These are phyloP conservation scores for Ustilago trichophora DNA, from an alignment of 1,284 basidiomycete species.

Conservation along the genomic window DNA sequence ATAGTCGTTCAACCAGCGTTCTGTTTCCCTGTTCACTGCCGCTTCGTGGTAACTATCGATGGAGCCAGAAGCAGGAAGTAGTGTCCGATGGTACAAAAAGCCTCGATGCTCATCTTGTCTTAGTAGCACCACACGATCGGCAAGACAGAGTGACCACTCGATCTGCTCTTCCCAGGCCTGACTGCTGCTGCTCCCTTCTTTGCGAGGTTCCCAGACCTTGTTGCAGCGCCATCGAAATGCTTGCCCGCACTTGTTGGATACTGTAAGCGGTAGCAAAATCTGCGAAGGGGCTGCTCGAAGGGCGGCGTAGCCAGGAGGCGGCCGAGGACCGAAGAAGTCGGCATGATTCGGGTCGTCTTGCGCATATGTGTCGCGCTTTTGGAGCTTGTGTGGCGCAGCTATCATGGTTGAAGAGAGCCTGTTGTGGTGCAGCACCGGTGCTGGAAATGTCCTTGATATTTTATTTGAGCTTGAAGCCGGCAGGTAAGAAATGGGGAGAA, in stretches of 20 bases:
- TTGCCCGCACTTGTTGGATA: conserved; percentile 65
- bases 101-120: conserved; percentile 54
- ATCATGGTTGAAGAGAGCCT: conserved; percentile 1
- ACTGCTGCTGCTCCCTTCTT: background rate
- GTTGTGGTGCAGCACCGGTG: background rate
- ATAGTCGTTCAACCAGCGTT: conserved; percentile 83
- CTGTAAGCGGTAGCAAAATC: conserved; percentile 56
- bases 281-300: conserved; percentile 41
- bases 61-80: conserved; percentile 20
- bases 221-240: conserved; percentile 62
- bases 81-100: conserved; percentile 55
- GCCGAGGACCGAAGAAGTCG: conserved; percentile 40
- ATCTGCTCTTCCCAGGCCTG: conserved; percentile 26
- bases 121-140: conserved; percentile 61
- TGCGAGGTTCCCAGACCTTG: conserved; percentile 43
- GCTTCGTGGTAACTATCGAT: background rate
- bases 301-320: conserved; percentile 42
- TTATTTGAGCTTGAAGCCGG: no score
- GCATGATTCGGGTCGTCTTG: conserved; percentile 9
- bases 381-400: conserved; percentile 1
- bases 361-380: conserved; percentile 2
- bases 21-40: conserved; percentile 68
- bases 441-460: no score
- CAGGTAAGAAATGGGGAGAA: no score
- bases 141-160: conserved; percentile 63